phyloP scores from a whole-genome alignment of 768 basidiomycete genomes.

The Psilocybe sp. region DNA sequence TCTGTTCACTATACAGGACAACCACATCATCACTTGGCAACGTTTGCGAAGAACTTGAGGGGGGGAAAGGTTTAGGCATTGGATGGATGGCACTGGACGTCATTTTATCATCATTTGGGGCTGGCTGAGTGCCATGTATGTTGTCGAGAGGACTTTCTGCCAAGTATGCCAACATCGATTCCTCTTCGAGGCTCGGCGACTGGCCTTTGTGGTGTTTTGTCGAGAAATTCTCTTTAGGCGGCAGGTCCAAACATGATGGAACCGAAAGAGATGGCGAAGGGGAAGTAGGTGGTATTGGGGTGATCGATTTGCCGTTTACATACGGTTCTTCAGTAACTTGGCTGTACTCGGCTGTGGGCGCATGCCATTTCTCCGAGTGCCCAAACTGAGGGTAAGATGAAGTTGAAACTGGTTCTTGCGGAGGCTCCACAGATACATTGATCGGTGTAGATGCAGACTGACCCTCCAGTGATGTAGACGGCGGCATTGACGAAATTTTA shows the following conservation, averaged over 20 bases:
- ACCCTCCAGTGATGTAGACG: too few species aligned
- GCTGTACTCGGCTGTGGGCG: constrained; percentile 7
- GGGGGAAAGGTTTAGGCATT: too few species aligned
- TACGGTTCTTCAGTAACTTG: neutral
- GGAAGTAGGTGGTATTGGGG: neutral
- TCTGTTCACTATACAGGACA: neutral
- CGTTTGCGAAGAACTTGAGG: neutral
- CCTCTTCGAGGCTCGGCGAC: too few species aligned
- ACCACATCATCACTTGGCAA: neutral
- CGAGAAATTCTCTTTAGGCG: neutral
- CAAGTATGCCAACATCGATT: too few species aligned
- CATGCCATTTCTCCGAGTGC: constrained; percentile 17
- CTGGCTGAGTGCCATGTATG: too few species aligned
- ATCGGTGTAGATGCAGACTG: constrained; percentile 1
- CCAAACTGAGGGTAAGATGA: constrained; percentile 14
- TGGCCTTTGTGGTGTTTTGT: too few species aligned
- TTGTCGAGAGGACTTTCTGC: too few species aligned
- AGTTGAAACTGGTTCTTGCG: neutral
- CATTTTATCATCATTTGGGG: too few species aligned
- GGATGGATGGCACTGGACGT: too few species aligned
- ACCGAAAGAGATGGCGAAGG: neutral
- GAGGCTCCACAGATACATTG: neutral
- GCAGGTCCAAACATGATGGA: neutral
- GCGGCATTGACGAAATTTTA: too few species aligned
- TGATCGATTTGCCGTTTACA: neutral